Percentiles rank a stretch among this genome's conserved stretches.
Evolutionary conservation across 2,329 filamentous ascomycete species (phyloP).

Genomic region (Fusarium austroafricanum): DNA sequence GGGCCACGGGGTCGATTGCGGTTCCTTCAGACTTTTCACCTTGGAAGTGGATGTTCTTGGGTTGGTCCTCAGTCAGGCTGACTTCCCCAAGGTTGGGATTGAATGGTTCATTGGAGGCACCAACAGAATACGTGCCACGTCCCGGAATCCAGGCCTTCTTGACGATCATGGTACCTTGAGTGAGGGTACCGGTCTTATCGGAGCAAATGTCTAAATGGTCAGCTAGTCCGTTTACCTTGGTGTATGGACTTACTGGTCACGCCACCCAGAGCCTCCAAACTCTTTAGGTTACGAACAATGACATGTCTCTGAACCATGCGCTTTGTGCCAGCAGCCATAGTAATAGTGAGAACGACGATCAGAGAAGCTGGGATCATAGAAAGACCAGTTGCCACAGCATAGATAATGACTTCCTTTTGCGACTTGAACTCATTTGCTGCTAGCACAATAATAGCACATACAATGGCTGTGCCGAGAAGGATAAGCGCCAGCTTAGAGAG

Average conservation of each 20-base stretch:
- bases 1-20: constrained; percentile 42
- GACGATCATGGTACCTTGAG: constrained; percentile 65
- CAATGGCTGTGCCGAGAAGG: constrained; percentile 73
- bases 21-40: constrained; percentile 45
- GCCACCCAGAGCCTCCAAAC: constrained; percentile 68
- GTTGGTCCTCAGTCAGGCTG: constrained; percentile 52
- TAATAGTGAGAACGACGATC: constrained; percentile 66
- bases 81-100: constrained; percentile 66
- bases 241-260: constrained; percentile 56
- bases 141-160: constrained; percentile 64
- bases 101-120: constrained; percentile 64
- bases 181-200: constrained; percentile 68
- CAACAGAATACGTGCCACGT: constrained; percentile 59
- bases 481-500: constrained; percentile 74
- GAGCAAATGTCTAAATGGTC: constrained; percentile 61
- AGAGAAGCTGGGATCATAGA: constrained; percentile 65
- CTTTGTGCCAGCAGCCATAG: constrained; percentile 66
- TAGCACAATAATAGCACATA: constrained; percentile 77
- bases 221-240: constrained; percentile 19
- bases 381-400: constrained; percentile 59
- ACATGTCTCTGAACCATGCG: constrained; percentile 64
- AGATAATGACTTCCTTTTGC: constrained; percentile 69
- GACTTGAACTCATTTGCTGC: constrained; percentile 69
- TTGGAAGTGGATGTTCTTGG: constrained; percentile 51
- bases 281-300: constrained; percentile 63